Evolutionary conservation across 2,329 filamentous ascomycete species (phyloP), one percentile per base, ranked within the genome.

Genomic region (Diatrype stigma): DNA sequence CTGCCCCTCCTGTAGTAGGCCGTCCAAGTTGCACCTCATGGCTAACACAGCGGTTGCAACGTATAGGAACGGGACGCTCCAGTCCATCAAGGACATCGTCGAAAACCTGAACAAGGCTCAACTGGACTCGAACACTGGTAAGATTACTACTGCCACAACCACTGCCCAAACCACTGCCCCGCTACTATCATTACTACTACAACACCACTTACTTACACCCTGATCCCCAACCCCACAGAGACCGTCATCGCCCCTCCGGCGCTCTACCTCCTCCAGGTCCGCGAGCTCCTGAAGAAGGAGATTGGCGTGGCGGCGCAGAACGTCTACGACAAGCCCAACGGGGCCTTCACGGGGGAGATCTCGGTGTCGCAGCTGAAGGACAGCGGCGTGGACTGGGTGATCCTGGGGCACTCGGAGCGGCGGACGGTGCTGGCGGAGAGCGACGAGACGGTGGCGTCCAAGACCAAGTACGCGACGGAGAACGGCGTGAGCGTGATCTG

Each of bases 301-400:
- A 79, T 99, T 69, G 87, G 89, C 67, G 89, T 99, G 57, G 89
- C 93, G 51, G 87, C 94, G 51, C 94, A 99, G 79, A 99, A 99
- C 76, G 90, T 97, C 73, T 97, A 84, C 75, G 89, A 97, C 81
- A 93, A 93, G 83, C 90, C 91, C 71, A 91, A 94, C 73, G 94
- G 94, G 64, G 94, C 94, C 64, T 97, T 89, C 81, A 99, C 94
- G 34, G 94, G 94, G 67, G 94, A 99, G 79, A 94, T 96, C 77
- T 92, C 87, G 60, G 92, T 92, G 59, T 78, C 86, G 56, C 94
- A 97, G 79, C 85, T 99, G 66, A 86, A 89, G 75, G 94, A 97
- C 74, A 85, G 80, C 75, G 84, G 84, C 68, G 88, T 97, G 74
- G 84, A 84, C 68, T 99, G 94, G 94, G 81, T 87, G 56, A 86